Base-by-base conservation (phyloP, 495 filamentous ascomycete genomes). In the Amorphotheca resinae region DNA sequence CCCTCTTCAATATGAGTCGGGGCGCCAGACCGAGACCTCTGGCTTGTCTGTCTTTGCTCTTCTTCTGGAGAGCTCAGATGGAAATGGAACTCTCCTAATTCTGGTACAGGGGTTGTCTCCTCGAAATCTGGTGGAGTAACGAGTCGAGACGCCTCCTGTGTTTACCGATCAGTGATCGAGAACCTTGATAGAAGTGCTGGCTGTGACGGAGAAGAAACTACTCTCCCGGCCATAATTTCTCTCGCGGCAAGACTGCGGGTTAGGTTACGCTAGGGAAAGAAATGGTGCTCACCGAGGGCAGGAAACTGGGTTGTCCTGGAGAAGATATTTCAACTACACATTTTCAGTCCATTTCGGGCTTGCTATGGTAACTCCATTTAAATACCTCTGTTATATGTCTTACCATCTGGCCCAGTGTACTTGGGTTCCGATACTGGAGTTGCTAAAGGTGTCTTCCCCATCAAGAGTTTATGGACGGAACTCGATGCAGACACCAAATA, bases 141-240 rank as follows among this genome's bases (percentile, higher is more conserved):
- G 37, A 74, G 65, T 45, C 69, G 67, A 55, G 74, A 73, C 49
- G 73, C 64, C 2, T 64, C 65, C 9, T 62, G 61, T 2, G 57
- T 53, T 22, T 55, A 58, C 3, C 55, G 41, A 8, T 2, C 18
- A 8, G 35, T 9, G 58, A 53, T 4, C 51, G 49, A 4, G 53
- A 49, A 17, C 47, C 52, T 31, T 59, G 53, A 59, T 17, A 65
- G 53, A 0, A 68, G 62, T 0, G 73, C 73, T 16, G 73, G 70
- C 31, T 60, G n/a, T n/a, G n/a, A n/a, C n/a, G n/a, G n/a, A n/a
- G n/a, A n/a, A n/a, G n/a, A n/a, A n/a, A n/a, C 52, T 0, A 74
- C 52, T 8, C 69, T 61, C 4, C 35, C 63, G 7, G 69, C 68
- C 52, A 72, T 66, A n/a, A n/a, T 68, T 73, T 38, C 11, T 15